These are phyloP conservation scores for Dactylorhiza incarnata DNA, from an alignment of 106 monocot species.

Conservation along the genomic window DNA sequence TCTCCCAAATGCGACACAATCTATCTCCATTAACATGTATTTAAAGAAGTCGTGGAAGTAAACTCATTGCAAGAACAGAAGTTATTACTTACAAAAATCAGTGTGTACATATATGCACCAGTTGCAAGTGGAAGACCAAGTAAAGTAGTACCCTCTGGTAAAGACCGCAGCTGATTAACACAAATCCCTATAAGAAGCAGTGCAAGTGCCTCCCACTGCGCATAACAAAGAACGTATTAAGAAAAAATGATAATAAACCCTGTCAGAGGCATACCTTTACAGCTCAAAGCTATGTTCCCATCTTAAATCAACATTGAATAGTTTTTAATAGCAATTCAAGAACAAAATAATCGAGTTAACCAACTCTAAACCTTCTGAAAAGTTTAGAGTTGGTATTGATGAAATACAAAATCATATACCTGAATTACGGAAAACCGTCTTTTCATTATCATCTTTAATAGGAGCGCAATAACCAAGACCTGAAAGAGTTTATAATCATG, in stretches of 20 bases:
- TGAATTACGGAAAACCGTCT: conserved; percentile 88
- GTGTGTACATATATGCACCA: conserved; percentile 75
- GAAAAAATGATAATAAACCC: neutral
- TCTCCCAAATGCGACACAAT: too few relatives aligned
- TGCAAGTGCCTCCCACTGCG: conserved; percentile 96
- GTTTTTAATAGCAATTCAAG: conserved; percentile 2
- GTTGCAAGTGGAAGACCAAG: conserved; percentile 73
- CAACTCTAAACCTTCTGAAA: neutral
- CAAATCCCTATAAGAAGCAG: conserved; percentile 97
- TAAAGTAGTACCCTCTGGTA: conserved; percentile 54
- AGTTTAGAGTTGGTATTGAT: neutral
- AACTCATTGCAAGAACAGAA: neutral
- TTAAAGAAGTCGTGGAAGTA: neutral
- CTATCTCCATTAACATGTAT: neutral
- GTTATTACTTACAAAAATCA: conserved; percentile 52
- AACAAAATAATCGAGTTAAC: neutral
- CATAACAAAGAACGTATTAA: conserved; percentile 1
- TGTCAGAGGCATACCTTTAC: neutral
- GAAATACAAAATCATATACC: conserved; percentile 24
- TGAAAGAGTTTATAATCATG: conserved; percentile 17
- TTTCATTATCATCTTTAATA: conserved; percentile 90
- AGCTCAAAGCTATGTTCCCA: neutral
- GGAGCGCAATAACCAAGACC: conserved; percentile 91
- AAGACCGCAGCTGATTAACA: conserved; percentile 76
- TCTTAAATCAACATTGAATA: neutral